Evolutionary conservation across 2,329 filamentous ascomycete genomes (phyloP).

Genomic region (Hymenoscyphus fraxineus): DNA sequence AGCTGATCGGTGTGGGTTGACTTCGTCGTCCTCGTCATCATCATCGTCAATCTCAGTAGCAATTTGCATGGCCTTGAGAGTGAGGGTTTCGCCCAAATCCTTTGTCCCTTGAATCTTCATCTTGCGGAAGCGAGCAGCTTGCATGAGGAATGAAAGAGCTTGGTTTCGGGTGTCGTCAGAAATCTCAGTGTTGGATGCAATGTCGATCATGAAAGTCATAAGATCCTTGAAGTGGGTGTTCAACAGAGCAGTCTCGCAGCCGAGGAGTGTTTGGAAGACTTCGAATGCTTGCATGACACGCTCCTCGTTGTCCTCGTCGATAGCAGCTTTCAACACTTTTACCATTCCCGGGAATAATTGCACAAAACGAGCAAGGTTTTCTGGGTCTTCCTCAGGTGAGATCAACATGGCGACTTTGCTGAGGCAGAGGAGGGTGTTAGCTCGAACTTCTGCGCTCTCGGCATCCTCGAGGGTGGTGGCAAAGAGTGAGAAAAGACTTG

Average conservation of each 20-base stretch:
- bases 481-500: constrained; percentile 79
- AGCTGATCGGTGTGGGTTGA: constrained; percentile 79
- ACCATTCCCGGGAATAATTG: constrained; percentile 84
- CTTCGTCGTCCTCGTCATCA: constrained; percentile 69
- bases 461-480: constrained; percentile 83
- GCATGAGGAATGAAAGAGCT: constrained; percentile 89
- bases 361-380: constrained; percentile 72
- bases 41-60: constrained; percentile 82
- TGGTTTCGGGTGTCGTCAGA: constrained; percentile 86
- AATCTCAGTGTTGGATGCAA: constrained; percentile 70
- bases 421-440: constrained; percentile 90
- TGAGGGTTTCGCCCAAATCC: constrained; percentile 79
- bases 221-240: constrained; percentile 85
- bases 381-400: constrained; percentile 78
- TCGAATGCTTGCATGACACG: constrained; percentile 88
- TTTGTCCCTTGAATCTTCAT: constrained; percentile 91
- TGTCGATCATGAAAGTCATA: constrained; percentile 87
- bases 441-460: constrained; percentile 84
- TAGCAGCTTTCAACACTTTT: constrained; percentile 77
- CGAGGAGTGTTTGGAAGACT: constrained; percentile 92
- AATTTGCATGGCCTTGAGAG: constrained; percentile 82
- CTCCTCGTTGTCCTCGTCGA: constrained; percentile 79
- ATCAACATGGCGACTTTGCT: constrained; percentile 84
- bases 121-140: constrained; percentile 86
- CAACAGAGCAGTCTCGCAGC: constrained; percentile 81